Base-by-base conservation (phyloP, 2,329 filamentous ascomycete species). In the Cladosporium sp. region DNA sequence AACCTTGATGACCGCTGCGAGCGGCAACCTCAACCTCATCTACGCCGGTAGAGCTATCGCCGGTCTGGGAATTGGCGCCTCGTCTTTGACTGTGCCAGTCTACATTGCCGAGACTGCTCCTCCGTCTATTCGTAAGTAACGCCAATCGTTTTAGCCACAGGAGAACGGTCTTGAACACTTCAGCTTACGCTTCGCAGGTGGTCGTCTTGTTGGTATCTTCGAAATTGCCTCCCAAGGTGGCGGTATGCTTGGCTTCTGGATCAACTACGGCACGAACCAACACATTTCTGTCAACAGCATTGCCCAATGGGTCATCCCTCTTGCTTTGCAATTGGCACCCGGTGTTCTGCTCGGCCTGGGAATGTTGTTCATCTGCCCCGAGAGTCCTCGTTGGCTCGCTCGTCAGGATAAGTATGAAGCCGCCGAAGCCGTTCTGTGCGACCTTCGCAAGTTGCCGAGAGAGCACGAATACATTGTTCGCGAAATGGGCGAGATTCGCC, bases 61-160 rank as follows among this genome's bases (percentile, higher is more conserved):
- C 9, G 93, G 93, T 11, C 65, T 95, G 2, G 91, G 88, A 4
- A 90, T 90, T 5, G 93, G 93, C 18, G 88, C 90, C 1, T 83
- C 90, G 1, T 92, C 93, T 2, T 93, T 98, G 18, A 88, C 96
- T 30, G 90, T 94, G 2, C 93, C 93, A 0, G 80, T 98, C 16
- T 98, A 95, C 73, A 89, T 98, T 59, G 91, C 88, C 38, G 93
- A 98, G 69, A 80, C 96, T 22, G 85, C 91, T 0, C 93, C 92
- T 3, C 82, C 82, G 0, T 80, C 81, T 3, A 76, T 85, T 40
- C 76, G 83, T 35, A 35, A 35, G 32, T 35, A 11, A 15, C 11
- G 8, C 15, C 4, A 8, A 18, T 35, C 22, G 9, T 9, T 27
- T 27, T 4, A 27, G n/a, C n/a, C n/a, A n/a, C n/a, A n/a, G n/a